Evolutionary conservation across 495 filamentous ascomycete species (phyloP).

Genomic region (Cudoniella acicularis): DNA sequence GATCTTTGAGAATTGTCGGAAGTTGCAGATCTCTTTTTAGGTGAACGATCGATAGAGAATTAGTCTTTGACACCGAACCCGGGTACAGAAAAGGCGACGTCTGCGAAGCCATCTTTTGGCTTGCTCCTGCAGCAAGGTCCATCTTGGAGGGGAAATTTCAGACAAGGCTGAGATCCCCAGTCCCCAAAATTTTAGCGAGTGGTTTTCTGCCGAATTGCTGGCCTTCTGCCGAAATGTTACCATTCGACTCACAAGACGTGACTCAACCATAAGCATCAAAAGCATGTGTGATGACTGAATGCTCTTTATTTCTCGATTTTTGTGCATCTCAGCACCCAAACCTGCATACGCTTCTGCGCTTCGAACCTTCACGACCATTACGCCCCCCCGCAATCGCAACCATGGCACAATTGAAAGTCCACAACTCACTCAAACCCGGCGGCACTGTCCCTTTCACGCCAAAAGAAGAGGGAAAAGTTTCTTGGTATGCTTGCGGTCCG

Average conservation of each 20-base stretch:
- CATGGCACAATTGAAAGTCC: constrained; percentile 56
- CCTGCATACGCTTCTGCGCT: constrained; percentile 23
- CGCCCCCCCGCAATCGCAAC: constrained; percentile 4
- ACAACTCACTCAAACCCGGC: constrained; percentile 64
- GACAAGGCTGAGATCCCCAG: constrained; percentile 11
- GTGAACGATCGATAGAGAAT: constrained; percentile 72
- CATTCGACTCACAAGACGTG: constrained; percentile 1
- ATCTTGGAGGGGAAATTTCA: background rate
- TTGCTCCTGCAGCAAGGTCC: background rate
- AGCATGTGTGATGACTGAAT: constrained; percentile 11
- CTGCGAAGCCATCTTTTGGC: constrained; percentile 18
- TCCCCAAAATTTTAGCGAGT: background rate
- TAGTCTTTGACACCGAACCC: constrained; percentile 47
- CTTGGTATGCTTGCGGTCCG: constrained; percentile 89
- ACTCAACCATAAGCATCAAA: constrained; percentile 10
- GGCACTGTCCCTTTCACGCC: constrained; percentile 8
- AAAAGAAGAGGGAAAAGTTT: constrained; percentile 55
- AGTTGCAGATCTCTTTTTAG: constrained; percentile 77
- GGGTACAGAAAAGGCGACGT: constrained; percentile 71
- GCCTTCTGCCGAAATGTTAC: constrained; percentile 10
- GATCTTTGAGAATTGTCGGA: constrained; percentile 64
- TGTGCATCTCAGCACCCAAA: background rate
- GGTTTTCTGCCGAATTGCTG: background rate
- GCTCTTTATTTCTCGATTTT: constrained; percentile 6
- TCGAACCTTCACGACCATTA: constrained; percentile 10